Evolutionary conservation across 2,329 filamentous ascomycete species (phyloP).

Genomic region (Colletotrichum sp.): DNA sequence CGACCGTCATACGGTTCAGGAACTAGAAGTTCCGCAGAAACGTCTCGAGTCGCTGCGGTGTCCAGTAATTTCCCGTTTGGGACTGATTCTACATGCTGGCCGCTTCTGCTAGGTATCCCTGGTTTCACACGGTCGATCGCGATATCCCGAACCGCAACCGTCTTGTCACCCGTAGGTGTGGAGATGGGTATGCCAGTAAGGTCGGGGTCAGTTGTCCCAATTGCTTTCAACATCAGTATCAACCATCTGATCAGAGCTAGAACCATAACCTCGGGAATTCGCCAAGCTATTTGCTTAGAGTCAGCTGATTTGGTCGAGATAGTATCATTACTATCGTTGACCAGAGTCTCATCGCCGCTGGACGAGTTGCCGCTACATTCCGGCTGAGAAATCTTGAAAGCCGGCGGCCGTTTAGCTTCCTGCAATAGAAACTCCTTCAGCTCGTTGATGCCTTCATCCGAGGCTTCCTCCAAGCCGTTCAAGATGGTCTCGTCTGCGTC

Average conservation of each 20-base stretch:
- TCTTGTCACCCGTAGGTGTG: accelerated
- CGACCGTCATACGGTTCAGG: accelerated
- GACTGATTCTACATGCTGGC: no score
- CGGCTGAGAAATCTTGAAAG: accelerated
- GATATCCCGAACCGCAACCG: accelerated
- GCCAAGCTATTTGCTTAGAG: background rate
- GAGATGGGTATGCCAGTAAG: background rate
- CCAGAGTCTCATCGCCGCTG: background rate
- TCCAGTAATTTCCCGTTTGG: background rate
- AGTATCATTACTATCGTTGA: accelerated
- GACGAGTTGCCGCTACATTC: background rate
- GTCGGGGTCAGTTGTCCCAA: accelerated
- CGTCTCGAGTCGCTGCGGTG: accelerated
- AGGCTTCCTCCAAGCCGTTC: accelerated
- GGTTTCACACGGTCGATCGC: background rate
- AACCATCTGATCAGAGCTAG: background rate
- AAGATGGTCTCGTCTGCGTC: background rate
- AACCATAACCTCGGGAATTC: background rate
- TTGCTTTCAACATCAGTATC: background rate
- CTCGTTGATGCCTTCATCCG: background rate
- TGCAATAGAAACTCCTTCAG: accelerated
- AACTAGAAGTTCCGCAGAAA: accelerated
- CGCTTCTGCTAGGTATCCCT: no score
- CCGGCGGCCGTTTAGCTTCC: accelerated
- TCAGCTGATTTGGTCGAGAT: accelerated